Percentiles rank a stretch among this genome's conserved stretches.
phyloP scores from a whole-genome alignment of 2,329 filamentous ascomycete species.

The Venturia effusa region DNA sequence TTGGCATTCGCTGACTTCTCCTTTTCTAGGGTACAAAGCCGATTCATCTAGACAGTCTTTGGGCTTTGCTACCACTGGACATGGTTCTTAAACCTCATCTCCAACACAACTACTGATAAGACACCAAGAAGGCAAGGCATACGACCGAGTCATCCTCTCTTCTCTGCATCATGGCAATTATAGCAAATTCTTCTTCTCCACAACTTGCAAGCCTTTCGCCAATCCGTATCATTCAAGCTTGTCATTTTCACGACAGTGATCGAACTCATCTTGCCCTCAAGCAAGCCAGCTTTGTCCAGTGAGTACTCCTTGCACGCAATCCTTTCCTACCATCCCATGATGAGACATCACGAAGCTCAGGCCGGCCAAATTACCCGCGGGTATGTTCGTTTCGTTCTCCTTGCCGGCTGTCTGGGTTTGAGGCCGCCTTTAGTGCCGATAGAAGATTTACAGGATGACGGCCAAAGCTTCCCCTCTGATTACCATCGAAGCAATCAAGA shows the following conservation, averaged over 20 bases:
- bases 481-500: background rate
- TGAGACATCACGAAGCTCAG: background rate
- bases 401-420: background rate
- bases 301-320: no score
- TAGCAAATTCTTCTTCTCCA: no score
- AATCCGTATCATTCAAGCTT: no score
- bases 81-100: background rate
- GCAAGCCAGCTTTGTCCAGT: no score
- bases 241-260: no score
- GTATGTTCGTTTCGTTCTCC: background rate
- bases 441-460: no score
- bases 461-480: background rate
- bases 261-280: no score
- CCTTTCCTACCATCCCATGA: no score
- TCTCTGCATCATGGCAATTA: no score
- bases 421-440: background rate
- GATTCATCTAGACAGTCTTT: background rate
- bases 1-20: background rate
- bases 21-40: background rate
- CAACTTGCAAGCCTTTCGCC: no score
- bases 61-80: background rate
- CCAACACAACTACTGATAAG: background rate
- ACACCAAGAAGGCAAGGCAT: background rate
- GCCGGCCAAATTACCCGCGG: background rate
- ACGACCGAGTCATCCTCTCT: background rate